A percentile compares a stretch with the other conserved stretches of the same genome.
Evolutionary conservation across 1,284 basidiomycete species (phyloP).

Genomic region (Fomitopsis schrenkii): DNA sequence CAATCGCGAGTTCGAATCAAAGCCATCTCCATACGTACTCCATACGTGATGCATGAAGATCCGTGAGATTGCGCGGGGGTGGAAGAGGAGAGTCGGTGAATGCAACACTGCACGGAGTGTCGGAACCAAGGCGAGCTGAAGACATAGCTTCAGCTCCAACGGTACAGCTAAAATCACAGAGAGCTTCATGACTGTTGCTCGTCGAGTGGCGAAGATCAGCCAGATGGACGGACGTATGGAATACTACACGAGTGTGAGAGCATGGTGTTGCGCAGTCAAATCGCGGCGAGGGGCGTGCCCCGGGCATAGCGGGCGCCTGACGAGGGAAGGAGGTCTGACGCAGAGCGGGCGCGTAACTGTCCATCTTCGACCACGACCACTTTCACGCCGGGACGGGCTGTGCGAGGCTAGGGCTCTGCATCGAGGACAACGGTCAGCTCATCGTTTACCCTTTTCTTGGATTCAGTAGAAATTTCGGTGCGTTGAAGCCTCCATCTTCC

Average conservation of each 20-base stretch:
- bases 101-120: constrained; percentile 40
- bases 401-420: neutral
- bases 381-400: neutral
- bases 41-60: constrained; percentile 61
- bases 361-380: neutral
- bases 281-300: too few relatives aligned
- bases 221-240: neutral
- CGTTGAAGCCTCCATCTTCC: neutral
- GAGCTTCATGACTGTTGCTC: constrained; percentile 37
- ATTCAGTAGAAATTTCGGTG: neutral
- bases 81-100: constrained; percentile 42
- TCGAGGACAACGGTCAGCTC: neutral
- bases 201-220: neutral
- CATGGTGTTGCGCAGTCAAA: neutral
- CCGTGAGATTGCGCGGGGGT: constrained; percentile 42
- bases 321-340: neutral
- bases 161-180: constrained; percentile 37
- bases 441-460: neutral
- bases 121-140: constrained; percentile 42
- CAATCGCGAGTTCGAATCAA: constrained; percentile 39
- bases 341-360: neutral
- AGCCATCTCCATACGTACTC: constrained; percentile 43
- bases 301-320: too few relatives aligned
- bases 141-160: constrained; percentile 34
- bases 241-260: neutral